These are phyloP conservation scores for Zygosaccharomyces rouxii DNA, from an alignment of 805 yeast species.

Conservation along the genomic window DNA sequence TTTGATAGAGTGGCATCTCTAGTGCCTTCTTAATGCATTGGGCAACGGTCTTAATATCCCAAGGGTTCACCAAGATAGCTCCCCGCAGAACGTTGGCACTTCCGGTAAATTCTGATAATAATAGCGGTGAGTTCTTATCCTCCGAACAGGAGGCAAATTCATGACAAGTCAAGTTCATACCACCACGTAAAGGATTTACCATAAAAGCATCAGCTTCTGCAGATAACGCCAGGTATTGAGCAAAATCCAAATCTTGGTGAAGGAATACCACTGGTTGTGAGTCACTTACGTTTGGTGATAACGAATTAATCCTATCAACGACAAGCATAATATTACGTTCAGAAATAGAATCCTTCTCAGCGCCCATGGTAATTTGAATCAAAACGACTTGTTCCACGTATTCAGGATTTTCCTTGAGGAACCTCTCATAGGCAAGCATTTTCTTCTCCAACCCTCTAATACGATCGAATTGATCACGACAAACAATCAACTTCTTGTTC, in stretches of 20 bases:
- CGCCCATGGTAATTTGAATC: constrained; percentile 75
- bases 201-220: constrained; percentile 83
- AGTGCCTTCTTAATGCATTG: constrained; percentile 61
- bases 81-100: constrained; percentile 75
- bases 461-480: constrained; percentile 83
- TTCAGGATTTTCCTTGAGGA: constrained; percentile 67
- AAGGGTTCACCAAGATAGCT: constrained; percentile 80
- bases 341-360: constrained; percentile 52
- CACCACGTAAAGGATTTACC: constrained; percentile 91
- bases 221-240: constrained; percentile 81
- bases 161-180: constrained; percentile 94
- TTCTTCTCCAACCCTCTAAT: constrained; percentile 88
- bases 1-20: constrained; percentile 58
- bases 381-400: constrained; percentile 65
- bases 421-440: constrained; percentile 77
- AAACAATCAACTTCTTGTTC: constrained; percentile 63
- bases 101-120: constrained; percentile 91
- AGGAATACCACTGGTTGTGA: constrained; percentile 82
- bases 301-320: constrained; percentile 80
- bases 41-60: constrained; percentile 71
- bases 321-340: constrained; percentile 71
- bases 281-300: constrained; percentile 64
- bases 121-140: constrained; percentile 70
- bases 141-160: constrained; percentile 79
- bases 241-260: constrained; percentile 84